These are phyloP conservation scores for Priceomyces medius DNA, from an alignment of 805 yeast species.

Conservation along the genomic window DNA sequence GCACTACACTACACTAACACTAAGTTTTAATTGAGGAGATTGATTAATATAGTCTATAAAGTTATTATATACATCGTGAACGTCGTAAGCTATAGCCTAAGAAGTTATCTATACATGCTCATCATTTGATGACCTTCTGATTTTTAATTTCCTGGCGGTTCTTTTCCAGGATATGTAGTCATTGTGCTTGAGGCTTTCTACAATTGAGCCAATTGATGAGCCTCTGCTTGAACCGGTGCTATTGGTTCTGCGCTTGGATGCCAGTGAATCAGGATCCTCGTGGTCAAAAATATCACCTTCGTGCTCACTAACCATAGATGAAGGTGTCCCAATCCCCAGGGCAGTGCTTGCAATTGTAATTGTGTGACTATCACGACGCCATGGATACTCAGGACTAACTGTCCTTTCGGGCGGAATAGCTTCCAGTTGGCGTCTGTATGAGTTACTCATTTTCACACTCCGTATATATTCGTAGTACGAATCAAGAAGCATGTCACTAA, in stretches of 20 bases:
- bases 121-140: slow-evolving; percentile 30
- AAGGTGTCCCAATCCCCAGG: not conserved
- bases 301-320: not conserved
- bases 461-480: slow-evolving; percentile 33
- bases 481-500: slow-evolving; percentile 31
- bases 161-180: slow-evolving; percentile 28
- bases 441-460: slow-evolving; percentile 6
- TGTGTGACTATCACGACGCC: not conserved
- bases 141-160: slow-evolving; percentile 29
- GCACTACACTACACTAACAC: too few relatives aligned
- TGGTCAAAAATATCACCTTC: slow-evolving; percentile 3
- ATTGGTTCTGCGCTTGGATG: slow-evolving; percentile 7
- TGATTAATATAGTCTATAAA: slow-evolving; percentile 3
- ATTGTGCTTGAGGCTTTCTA: slow-evolving; percentile 25
- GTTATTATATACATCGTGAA: not conserved
- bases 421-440: slow-evolving; percentile 16
- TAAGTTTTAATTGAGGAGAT: too few relatives aligned
- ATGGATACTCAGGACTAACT: not conserved
- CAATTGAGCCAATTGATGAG: slow-evolving; percentile 30
- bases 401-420: slow-evolving; percentile 4
- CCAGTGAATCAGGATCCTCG: slow-evolving; percentile 1
- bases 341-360: not conserved
- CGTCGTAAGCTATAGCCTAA: not conserved
- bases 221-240: slow-evolving; percentile 21
- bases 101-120: not conserved